phyloP scores from a whole-genome alignment of 2,329 filamentous ascomycete species.

The Paraconiothyrium brasiliense region DNA sequence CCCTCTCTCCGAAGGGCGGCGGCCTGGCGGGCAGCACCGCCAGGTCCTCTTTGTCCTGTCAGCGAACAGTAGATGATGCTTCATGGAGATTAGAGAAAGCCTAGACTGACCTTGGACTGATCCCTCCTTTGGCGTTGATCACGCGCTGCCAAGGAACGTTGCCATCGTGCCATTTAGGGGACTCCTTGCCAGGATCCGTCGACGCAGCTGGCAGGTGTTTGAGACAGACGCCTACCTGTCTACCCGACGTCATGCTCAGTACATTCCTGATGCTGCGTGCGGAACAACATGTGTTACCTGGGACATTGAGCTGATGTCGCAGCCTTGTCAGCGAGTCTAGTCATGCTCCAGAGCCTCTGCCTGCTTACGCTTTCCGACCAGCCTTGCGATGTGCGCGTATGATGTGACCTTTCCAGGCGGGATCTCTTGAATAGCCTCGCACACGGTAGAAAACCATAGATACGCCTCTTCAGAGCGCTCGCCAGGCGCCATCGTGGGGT shows the following conservation, averaged over 20 bases:
- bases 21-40: slow-evolving; percentile 58
- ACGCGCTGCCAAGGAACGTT: slow-evolving; percentile 97
- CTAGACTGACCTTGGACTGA: slow-evolving; percentile 77
- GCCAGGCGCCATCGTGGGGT: slow-evolving; percentile 62
- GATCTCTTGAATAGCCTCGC: slow-evolving; percentile 84
- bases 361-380: slow-evolving; percentile 75
- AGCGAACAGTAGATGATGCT: slow-evolving; percentile 30
- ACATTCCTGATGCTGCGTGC: slow-evolving; percentile 49
- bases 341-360: slow-evolving; percentile 15
- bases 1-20: slow-evolving; percentile 57
- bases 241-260: slow-evolving; percentile 52
- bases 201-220: slow-evolving; percentile 76
- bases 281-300: slow-evolving; percentile 44
- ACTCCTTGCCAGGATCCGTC: slow-evolving; percentile 53
- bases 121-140: slow-evolving; percentile 84
- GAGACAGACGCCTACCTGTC: slow-evolving; percentile 89
- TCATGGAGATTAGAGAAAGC: slow-evolving; percentile 19
- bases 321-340: slow-evolving; percentile 33
- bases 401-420: slow-evolving; percentile 84
- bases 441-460: slow-evolving; percentile 80
- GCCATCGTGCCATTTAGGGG: slow-evolving; percentile 69
- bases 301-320: slow-evolving; percentile 56
- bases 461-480: slow-evolving; percentile 75
- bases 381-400: slow-evolving; percentile 81
- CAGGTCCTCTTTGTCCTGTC: slow-evolving; percentile 51